Conservation (phyloP, 2,329 filamentous ascomycete genomes). For the Hymenoscyphus infarciens region DNA sequence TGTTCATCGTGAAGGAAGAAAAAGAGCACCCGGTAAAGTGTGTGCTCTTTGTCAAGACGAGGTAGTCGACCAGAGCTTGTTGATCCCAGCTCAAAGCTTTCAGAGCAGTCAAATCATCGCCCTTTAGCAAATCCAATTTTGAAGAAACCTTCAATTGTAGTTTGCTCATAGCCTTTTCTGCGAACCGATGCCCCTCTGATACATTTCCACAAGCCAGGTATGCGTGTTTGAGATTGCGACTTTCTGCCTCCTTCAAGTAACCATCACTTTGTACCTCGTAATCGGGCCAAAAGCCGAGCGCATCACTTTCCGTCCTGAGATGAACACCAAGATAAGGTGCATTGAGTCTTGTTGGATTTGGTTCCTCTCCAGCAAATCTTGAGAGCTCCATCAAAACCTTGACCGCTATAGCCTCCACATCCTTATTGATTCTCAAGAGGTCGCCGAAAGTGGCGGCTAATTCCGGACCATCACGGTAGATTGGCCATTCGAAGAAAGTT, state of each 20-base stretch:
- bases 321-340: conserved; percentile 40
- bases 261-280: conserved; percentile 41
- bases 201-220: conserved; percentile 47
- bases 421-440: conserved; percentile 41
- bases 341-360: conserved; percentile 16
- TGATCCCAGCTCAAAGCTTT: conserved; percentile 45
- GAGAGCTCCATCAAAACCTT: conserved; percentile 31
- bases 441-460: conserved; percentile 43
- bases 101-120: conserved; percentile 37
- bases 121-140: conserved; percentile 43
- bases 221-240: conserved; percentile 37
- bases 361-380: conserved; percentile 36
- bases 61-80: conserved; percentile 48
- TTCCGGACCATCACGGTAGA: conserved; percentile 45
- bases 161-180: conserved; percentile 34
- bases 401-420: conserved; percentile 42
- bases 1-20: conserved; percentile 47
- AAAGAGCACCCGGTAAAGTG: conserved; percentile 46
- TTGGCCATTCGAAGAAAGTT: conserved; percentile 41
- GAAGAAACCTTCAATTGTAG: conserved; percentile 40
- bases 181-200: conserved; percentile 41
- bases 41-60: conserved; percentile 44
- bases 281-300: conserved; percentile 44
- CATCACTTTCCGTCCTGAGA: conserved; percentile 47
- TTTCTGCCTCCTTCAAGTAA: conserved; percentile 38